phyloP scores from a whole-genome alignment of 73 alveolate species.

The Stentor coeruleus region DNA sequence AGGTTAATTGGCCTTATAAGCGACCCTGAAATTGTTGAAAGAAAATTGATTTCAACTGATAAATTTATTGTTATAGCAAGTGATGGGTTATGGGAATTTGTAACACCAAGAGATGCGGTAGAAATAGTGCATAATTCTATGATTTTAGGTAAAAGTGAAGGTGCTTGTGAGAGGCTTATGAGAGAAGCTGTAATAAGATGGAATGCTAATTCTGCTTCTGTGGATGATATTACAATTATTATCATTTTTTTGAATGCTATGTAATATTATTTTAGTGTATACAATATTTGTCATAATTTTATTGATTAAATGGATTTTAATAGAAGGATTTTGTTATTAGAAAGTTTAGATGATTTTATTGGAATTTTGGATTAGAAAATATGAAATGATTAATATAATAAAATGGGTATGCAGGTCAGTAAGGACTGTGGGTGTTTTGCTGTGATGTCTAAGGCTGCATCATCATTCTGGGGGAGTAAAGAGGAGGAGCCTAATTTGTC shows the following conservation, averaged over 20 bases:
- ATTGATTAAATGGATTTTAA: too few species aligned
- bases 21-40: conserved; percentile 52
- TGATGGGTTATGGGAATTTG: conserved; percentile 57
- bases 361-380: too few species aligned
- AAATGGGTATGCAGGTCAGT: background rate
- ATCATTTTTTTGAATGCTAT: too few species aligned
- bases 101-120: conserved; percentile 25
- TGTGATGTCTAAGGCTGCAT: background rate
- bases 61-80: conserved; percentile 38
- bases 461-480: background rate
- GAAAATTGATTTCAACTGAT: conserved; percentile 32
- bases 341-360: too few species aligned
- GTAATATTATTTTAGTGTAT: too few species aligned
- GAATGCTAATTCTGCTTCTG: background rate
- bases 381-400: too few species aligned
- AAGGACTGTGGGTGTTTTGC: background rate
- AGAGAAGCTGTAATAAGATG: background rate
- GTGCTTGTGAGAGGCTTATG: background rate
- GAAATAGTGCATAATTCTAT: background rate
- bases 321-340: too few species aligned
- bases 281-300: too few species aligned
- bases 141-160: background rate
- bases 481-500: background rate
- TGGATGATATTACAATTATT: background rate
- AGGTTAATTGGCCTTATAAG: conserved; percentile 54